Evolutionary conservation across 2,329 filamentous ascomycete genomes (phyloP).

Genomic region (Hymenoscyphus occultus): DNA sequence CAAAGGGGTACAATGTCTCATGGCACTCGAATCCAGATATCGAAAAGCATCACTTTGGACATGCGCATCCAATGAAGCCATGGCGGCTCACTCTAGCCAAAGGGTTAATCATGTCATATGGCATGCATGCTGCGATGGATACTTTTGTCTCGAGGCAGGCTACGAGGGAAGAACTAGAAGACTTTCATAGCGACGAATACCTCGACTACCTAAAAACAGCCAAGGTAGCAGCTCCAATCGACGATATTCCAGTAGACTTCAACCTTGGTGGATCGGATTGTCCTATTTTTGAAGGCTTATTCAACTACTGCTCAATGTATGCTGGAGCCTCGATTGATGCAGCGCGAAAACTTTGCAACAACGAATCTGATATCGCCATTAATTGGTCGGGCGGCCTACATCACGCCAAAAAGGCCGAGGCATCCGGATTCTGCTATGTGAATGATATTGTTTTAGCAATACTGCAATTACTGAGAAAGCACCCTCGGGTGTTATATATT

Average conservation of each 20-base stretch:
- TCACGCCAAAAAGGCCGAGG: slow-evolving; percentile 91
- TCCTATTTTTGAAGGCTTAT: slow-evolving; percentile 92
- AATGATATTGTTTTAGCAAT: slow-evolving; percentile 97
- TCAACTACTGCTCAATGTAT: slow-evolving; percentile 92
- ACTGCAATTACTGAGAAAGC: slow-evolving; percentile 76
- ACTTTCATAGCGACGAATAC: slow-evolving; percentile 87
- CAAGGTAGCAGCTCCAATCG: slow-evolving; percentile 62
- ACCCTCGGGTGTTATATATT: slow-evolving; percentile 87
- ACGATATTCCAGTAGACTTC: slow-evolving; percentile 63
- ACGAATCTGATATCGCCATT: slow-evolving; percentile 91
- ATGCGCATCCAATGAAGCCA: slow-evolving; percentile 98
- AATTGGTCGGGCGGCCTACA: slow-evolving; percentile 97
- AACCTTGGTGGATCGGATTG: slow-evolving; percentile 91
- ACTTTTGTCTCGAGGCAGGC: slow-evolving; percentile 82
- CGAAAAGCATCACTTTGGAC: slow-evolving; percentile 95
- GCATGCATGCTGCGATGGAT: slow-evolving; percentile 96
- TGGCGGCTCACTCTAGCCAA: slow-evolving; percentile 96
- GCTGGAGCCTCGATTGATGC: slow-evolving; percentile 88
- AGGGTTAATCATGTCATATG: slow-evolving; percentile 89
- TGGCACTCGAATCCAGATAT: slow-evolving; percentile 95
- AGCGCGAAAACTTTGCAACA: slow-evolving; percentile 80
- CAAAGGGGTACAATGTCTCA: slow-evolving; percentile 85
- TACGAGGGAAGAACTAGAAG: slow-evolving; percentile 80
- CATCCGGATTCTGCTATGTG: slow-evolving; percentile 96
- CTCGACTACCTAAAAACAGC: slow-evolving; percentile 81